Base-by-base conservation (phyloP, 495 filamentous ascomycete genomes). In the Alectoria sarmentosa region DNA sequence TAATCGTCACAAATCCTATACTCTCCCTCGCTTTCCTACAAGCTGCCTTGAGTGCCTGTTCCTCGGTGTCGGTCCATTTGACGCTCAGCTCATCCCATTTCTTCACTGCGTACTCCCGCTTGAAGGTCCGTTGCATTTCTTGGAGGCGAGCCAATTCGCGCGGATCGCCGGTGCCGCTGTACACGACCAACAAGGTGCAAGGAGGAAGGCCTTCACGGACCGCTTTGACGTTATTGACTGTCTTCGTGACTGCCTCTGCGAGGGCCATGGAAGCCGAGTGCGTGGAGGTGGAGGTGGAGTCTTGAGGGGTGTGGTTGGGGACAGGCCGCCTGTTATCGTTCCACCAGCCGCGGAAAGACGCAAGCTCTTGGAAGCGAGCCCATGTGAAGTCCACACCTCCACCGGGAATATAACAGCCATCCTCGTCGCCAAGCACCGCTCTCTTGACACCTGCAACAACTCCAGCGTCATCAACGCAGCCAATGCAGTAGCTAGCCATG, bases 31-130 rank as follows among this genome's bases (percentile, higher is more conserved):
- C 92, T 46, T 77, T 76, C 64, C 79, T 78, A 64, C 86, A 85
- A 0, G 91, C 92, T 69, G 77, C 82, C 72, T 82, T 87, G 69
- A 96, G 73, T 46, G 83, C 85, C 75, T 95, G 89, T 39, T 91
- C 88, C 73, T 98, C 93, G 6, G 70, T 77, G 73, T 96, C 91
- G 15, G 93, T 96, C 93, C 93, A 98, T 74, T 92, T 86, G 37
- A 96, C 87, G 64, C 76, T 90, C 56, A 96, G 72, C 63, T 96
- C 78, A 72, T 96, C 90, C 93, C 92, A 98, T 52, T 91, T 91
- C 71, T 85, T 90, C 28, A 78, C 79, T 66, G 82, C 78, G 72
- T 87, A 96, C 75, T 98, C 93, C 64, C 84, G 79, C 68, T 86
- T 87, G 75, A 88, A 90, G 66, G 81, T 78, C 65, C 81, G 78